Conservation (phyloP, 1,284 basidiomycete species). For the Rugosomyces carneus region DNA sequence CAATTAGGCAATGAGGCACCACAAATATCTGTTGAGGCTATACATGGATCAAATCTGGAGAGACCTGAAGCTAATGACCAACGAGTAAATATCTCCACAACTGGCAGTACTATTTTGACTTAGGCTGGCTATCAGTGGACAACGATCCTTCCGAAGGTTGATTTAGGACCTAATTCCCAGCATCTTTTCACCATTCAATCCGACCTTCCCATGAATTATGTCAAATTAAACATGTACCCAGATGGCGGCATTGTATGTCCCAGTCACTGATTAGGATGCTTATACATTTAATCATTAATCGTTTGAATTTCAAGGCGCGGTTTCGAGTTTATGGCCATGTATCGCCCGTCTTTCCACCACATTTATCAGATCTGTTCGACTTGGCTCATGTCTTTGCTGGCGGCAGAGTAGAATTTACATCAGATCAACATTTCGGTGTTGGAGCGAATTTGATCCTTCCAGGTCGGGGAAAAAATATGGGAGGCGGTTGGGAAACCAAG, state of each 20-base stretch:
- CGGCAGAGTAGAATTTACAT: slow-evolving; percentile 73
- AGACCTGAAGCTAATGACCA: slow-evolving; percentile 41
- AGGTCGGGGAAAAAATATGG: slow-evolving; percentile 88
- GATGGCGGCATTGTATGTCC: slow-evolving; percentile 88
- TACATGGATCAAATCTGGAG: slow-evolving; percentile 44
- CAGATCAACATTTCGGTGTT: slow-evolving; percentile 93
- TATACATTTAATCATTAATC: slow-evolving; percentile 11
- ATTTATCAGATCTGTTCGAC: slow-evolving; percentile 58
- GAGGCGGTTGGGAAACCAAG: slow-evolving; percentile 98
- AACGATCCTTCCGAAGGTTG: slow-evolving; percentile 70
- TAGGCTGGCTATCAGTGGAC: slow-evolving; percentile 53
- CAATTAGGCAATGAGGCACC: slow-evolving; percentile 84
- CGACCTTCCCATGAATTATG: slow-evolving; percentile 60
- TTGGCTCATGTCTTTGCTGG: slow-evolving; percentile 89
- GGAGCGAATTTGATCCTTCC: slow-evolving; percentile 90
- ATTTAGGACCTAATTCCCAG: slow-evolving; percentile 76
- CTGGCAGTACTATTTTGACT: neutral
- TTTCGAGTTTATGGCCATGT: slow-evolving; percentile 89
- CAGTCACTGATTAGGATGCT: slow-evolving; percentile 5
- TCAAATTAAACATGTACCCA: slow-evolving; percentile 94
- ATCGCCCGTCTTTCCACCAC: slow-evolving; percentile 51
- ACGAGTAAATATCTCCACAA: slow-evolving; percentile 36
- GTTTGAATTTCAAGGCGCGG: slow-evolving; percentile 51
- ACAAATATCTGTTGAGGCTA: slow-evolving; percentile 65
- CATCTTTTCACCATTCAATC: slow-evolving; percentile 79